phyloP scores from a whole-genome alignment of 2,329 filamentous ascomycete genomes.

The Ophiostoma perfectum region DNA sequence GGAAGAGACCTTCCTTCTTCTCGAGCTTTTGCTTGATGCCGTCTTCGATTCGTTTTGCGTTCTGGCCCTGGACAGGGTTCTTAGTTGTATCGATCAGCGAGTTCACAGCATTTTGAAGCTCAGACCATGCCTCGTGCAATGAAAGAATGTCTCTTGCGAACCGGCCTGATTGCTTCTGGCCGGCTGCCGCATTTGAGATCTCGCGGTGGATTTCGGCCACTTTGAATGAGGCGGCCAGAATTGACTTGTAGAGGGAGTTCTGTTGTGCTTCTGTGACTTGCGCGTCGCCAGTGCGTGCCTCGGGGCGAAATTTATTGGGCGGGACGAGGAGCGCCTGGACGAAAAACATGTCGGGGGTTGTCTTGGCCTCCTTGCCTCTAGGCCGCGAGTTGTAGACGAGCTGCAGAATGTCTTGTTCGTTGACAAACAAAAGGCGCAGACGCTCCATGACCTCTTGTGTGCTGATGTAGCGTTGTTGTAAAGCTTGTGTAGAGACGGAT shows the following conservation, averaged over 20 bases:
- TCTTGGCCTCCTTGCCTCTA: constrained; percentile 45
- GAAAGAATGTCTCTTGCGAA: constrained; percentile 59
- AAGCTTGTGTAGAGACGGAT: constrained; percentile 34
- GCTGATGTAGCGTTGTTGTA: constrained; percentile 67
- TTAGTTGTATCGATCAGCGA: constrained; percentile 86
- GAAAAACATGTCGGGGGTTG: constrained; percentile 92
- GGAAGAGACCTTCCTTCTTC: constrained; percentile 97
- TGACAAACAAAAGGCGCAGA: constrained; percentile 73
- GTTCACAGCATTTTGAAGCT: constrained; percentile 85
- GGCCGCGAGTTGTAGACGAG: constrained; percentile 80
- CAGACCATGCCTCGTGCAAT: constrained; percentile 74
- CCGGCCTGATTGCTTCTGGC: constrained; percentile 26
- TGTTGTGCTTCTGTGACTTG: constrained; percentile 83
- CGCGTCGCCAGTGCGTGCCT: constrained; percentile 72
- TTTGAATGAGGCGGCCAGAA: constrained; percentile 67
- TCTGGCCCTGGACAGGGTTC: constrained; percentile 73
- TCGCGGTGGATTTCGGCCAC: constrained; percentile 71
- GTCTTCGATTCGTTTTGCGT: constrained; percentile 74
- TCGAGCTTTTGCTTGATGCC: constrained; percentile 97
- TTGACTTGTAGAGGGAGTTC: constrained; percentile 80
- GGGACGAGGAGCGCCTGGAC: constrained; percentile 79
- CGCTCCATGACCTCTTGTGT: constrained; percentile 77
- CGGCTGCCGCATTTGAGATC: constrained; percentile 45
- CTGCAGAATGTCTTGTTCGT: constrained; percentile 76
- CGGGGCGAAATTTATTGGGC: constrained; percentile 85